Evolutionary conservation across 495 filamentous ascomycete species (phyloP), one percentile per base, ranked within the genome.

Genomic region (Aspergillus sclerotioniger): DNA sequence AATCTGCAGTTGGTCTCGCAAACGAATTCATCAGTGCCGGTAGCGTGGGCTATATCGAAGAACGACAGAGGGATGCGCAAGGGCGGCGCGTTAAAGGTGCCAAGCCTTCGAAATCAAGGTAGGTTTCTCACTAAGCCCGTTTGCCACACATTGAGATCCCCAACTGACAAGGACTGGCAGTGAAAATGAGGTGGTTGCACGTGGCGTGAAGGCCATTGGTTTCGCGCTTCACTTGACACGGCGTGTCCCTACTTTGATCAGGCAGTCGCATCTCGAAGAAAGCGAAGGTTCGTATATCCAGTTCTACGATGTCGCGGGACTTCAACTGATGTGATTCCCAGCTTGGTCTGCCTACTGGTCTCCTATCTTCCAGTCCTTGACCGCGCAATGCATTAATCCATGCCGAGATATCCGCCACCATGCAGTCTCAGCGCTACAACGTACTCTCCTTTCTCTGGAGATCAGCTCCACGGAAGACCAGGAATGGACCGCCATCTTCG

Each of bases 271-370:
- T 61, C 84, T 98, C 0, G 95, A 98, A 64, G 85, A 84, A 57
- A 87, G 79, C 59, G 90, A 97, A 80, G 90, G 89, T 89, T 67
- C 62, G 79, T 63, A 20, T 31, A 32, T 28, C 33, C 16, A 19
- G 16, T 29, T 6, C 37, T n/a, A 6, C n/a, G 25, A 5, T 5
- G 25, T 1, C 15, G n/a, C 37, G 12, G 37, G n/a, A 6, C 13
- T 6, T 41, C 8, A 41, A n/a, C 37, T 20, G 13, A 6, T 15
- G 16, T 6, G 43, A 52, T 47, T 54, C 53, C 51, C 50, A 91
- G 94, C 94, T 35, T 99, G 94, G 94, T 90, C 90, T 31, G 90
- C 95, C 13, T 99, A 99, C 70, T 99, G 94, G 94, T 87, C 92
- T 15, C 95, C 92, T 20, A 93, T 98, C 32, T 93, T 98, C 75